Base-by-base conservation (phyloP, 257 asterid genomes). In the Capsicum baccatum region DNA sequence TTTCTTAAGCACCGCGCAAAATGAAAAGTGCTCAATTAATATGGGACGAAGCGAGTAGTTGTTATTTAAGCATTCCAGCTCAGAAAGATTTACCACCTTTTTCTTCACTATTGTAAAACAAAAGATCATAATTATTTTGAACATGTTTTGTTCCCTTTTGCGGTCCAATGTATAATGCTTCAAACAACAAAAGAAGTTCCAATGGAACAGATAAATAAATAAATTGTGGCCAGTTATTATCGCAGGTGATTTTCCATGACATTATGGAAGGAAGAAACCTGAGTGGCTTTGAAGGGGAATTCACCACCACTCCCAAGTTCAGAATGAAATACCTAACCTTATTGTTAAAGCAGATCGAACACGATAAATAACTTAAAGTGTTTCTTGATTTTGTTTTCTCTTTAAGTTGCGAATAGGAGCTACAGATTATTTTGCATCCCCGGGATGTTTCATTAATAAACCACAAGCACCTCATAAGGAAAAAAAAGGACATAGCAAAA, bases 191-290 rank as follows among this genome's bases (percentile, higher is more conserved):
- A 44, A 68, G 26, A 73, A 48, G 42, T 48, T 73, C 2, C 19
- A 42, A 13, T 48, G 57, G 19, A 13, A 73, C 80, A 19, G 59
- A 73, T 73, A 39, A 19, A 48, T 26, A 73, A 73, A 73, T 48
- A 48, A 42, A 73, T 26, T 6, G 33, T 8, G 19, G 42, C 37
- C 48, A 2, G 33, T 11, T 44, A 48, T 73, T 47, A 73, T 73
- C 2, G 60, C 19, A 0, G 42, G 42, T 73, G 59, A 73, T 73
- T 48, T 73, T 21, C 80, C 55, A 4, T 16, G 59, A 13, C 80
- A 19, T 48, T 48, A 48, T 19, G 59, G 42, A 47, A 73, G 80
- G 59, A 48, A 73, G 80, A 73, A 73, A 73, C 80, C 42, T 73
- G n/a, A 48, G 80, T 50, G 8, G 6, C 60, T 73, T 73, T 1